phyloP scores from a whole-genome alignment of 495 filamentous ascomycete species.

The Daldinia loculata region DNA sequence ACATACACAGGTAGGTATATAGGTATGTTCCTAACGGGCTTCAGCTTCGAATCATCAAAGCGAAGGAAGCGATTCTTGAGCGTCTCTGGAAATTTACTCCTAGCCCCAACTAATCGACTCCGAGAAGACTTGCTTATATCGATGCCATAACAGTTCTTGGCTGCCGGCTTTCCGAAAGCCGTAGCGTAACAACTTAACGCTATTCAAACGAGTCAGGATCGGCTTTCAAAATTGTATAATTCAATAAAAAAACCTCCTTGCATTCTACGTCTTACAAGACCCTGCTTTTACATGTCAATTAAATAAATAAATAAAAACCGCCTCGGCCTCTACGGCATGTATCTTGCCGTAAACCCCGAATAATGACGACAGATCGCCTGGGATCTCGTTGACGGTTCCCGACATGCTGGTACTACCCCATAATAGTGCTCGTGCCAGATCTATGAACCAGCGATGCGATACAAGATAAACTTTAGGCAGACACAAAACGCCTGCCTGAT shows the following conservation, averaged over 20 bases:
- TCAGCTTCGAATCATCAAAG: no score
- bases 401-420: conserved; percentile 28
- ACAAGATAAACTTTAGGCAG: conserved; percentile 10
- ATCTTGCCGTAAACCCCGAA: conserved; percentile 7
- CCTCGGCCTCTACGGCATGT: neutral
- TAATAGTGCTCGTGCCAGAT: conserved; percentile 17
- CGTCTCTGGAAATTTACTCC: no score
- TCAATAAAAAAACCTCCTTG: conserved; percentile 34
- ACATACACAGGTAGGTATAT: no score
- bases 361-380: conserved; percentile 6
- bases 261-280: conserved; percentile 19
- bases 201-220: conserved; percentile 18
- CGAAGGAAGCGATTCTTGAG: no score
- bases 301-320: neutral
- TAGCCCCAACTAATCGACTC: no score
- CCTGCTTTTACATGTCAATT: neutral
- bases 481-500: neutral
- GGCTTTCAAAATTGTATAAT: conserved; percentile 9
- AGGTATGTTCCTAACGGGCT: no score
- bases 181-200: neutral
- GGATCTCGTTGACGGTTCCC: conserved; percentile 20
- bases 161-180: conserved; percentile 22
- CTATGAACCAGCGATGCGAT: conserved; percentile 17
- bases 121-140: neutral
- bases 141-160: neutral